phyloP scores from a whole-genome alignment of 164 flowering plant genomes.

The Kingdonia uniflora region DNA sequence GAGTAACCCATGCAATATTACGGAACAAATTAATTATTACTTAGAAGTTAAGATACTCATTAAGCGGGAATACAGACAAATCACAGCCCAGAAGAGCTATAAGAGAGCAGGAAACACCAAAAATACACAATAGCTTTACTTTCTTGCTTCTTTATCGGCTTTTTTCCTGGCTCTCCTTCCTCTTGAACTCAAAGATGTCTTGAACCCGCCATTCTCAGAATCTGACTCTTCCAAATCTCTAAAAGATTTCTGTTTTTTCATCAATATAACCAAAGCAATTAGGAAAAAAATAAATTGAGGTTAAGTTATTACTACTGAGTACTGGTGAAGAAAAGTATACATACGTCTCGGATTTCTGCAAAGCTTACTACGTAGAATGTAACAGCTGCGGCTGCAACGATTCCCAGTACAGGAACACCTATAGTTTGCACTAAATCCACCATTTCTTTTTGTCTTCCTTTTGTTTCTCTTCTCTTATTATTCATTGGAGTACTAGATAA shows the following conservation, averaged over 20 bases:
- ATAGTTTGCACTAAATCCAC: slow-evolving; percentile 20
- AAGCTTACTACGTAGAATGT: slow-evolving; percentile 75
- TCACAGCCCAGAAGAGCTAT: not conserved
- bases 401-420: slow-evolving; percentile 45
- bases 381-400: slow-evolving; percentile 54
- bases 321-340: not conserved
- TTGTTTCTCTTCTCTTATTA: not conserved
- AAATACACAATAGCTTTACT: not conserved
- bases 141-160: slow-evolving; percentile 6
- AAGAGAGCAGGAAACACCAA: not conserved
- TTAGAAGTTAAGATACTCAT: not conserved
- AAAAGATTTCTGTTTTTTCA: slow-evolving; percentile 8
- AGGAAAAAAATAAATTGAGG: not conserved
- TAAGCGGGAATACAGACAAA: not conserved
- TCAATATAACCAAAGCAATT: not conserved
- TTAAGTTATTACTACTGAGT: not conserved
- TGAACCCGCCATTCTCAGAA: slow-evolving; percentile 1
- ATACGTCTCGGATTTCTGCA: slow-evolving; percentile 16
- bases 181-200: slow-evolving; percentile 10
- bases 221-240: slow-evolving; percentile 7
- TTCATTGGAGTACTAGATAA: not conserved
- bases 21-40: no score
- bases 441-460: not conserved
- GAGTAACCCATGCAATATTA: no score
- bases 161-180: slow-evolving; percentile 6